Base-by-base conservation (phyloP, 306 rosid genomes). In the Rubus idaeus region DNA sequence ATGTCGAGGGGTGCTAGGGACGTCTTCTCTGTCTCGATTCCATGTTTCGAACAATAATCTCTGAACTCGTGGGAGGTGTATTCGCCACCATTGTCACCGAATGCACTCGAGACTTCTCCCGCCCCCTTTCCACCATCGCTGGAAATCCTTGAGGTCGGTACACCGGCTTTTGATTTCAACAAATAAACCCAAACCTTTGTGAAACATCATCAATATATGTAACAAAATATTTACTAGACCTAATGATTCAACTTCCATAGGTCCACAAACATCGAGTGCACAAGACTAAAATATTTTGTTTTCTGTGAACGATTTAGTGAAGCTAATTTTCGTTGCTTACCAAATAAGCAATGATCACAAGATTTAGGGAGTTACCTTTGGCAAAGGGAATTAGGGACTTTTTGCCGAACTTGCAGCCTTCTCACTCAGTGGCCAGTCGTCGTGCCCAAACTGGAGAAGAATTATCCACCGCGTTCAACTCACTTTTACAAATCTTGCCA, bases 131-230 rank as follows among this genome's bases (percentile, higher is more conserved):
- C 17, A 75, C 58, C 16, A 5, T 16, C 42, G 14, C 78, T 76
- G 61, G 64, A 76, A 67, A 6, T 55, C 4, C 20, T 74, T 67
- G 20, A 45, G 71, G 0, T 2, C 4, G 11, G 0, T 42, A 72
- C 37, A 65, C 75, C 40, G 17, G 17, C 47, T 73, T 77, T 72
- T 18, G 23, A 45, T 45, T 65, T 56, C 50, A 82, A 65, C 0
- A n/a, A 2, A 39, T 41, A 82, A 4, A 12, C 67, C 20, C 39
- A 73, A 0, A 10, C 9, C 21, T 50, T 72, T 21, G 6, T 8
- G 56, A 77, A 39, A 3, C 58, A 17, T 72, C 76, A 77, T 77
- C 57, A n/a, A 77, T 77, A 49, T 46, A 66, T 7, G 58, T 73
- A 11, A 79, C 67, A 79, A 63, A 72, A 72, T 64, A 79, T 71